Evolutionary conservation across 192 early-diverging fungal species (phyloP).

Genomic region (Gonapodya prolifera): DNA sequence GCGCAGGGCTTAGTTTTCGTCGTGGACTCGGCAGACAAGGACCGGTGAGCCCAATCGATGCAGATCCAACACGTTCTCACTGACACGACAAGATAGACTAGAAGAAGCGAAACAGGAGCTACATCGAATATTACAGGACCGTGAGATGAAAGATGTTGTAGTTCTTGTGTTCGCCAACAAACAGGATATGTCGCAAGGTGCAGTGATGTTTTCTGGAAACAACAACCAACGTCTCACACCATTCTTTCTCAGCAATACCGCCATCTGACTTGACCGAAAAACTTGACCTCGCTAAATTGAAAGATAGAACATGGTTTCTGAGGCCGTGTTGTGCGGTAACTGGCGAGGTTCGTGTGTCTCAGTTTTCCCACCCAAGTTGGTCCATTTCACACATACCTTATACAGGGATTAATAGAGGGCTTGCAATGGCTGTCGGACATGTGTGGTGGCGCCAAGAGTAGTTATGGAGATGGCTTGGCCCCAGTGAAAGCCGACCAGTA

Average conservation of each 20-base stretch:
- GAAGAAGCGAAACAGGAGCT: constrained; percentile 88
- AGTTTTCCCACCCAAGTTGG: not conserved
- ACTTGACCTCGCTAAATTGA: not conserved
- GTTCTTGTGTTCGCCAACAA: constrained; percentile 97
- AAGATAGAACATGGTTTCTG: not conserved
- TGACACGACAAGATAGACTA: constrained; percentile 21
- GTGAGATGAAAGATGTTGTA: constrained; percentile 82
- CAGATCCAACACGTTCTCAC: not conserved
- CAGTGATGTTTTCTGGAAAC: no score
- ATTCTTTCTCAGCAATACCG: not conserved
- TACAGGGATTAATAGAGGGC: not conserved
- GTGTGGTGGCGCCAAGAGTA: not conserved
- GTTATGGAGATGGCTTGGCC: no score
- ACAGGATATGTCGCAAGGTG: constrained; percentile 8
- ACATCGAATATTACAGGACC: constrained; percentile 88
- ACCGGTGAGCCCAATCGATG: constrained; percentile 29
- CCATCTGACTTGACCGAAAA: not conserved
- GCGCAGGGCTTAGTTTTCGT: constrained; percentile 74
- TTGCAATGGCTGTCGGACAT: not conserved
- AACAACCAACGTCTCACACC: not conserved
- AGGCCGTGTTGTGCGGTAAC: not conserved
- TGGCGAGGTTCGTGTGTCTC: not conserved
- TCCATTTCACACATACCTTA: not conserved
- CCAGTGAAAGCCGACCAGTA: no score
- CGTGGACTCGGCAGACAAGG: constrained; percentile 92